These are phyloP conservation scores for Zalaria obscura DNA, from an alignment of 2,329 filamentous ascomycete genomes.

Conservation along the genomic window DNA sequence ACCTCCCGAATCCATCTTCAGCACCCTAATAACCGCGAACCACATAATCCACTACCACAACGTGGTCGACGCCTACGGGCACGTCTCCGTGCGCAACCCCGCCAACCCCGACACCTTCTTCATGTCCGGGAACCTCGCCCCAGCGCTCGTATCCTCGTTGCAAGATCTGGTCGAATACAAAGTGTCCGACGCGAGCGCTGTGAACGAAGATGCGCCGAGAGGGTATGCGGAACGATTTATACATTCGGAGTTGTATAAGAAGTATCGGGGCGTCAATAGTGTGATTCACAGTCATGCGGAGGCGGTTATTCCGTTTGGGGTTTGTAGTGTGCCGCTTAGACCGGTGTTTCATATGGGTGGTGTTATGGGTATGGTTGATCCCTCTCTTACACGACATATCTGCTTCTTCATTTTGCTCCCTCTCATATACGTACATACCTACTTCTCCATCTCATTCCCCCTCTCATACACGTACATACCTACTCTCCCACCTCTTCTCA, in stretches of 20 bases:
- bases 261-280: constrained; percentile 26
- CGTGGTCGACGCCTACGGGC: constrained; percentile 20
- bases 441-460: background rate
- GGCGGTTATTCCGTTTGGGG: constrained; percentile 28
- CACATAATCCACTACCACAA: constrained; percentile 19
- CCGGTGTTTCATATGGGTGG: constrained; percentile 28
- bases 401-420: background rate
- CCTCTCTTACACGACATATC: too few relatives aligned
- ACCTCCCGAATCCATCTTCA: constrained; percentile 11
- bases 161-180: constrained; percentile 31
- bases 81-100: constrained; percentile 21
- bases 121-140: constrained; percentile 28
- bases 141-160: constrained; percentile 25
- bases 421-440: too few relatives aligned
- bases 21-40: constrained; percentile 20
- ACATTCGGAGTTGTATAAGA: constrained; percentile 30
- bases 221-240: constrained; percentile 29
- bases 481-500: background rate
- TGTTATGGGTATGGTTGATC: constrained; percentile 20
- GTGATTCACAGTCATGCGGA: constrained; percentile 30
- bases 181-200: constrained; percentile 23
- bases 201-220: constrained; percentile 10
- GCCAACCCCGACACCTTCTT: constrained; percentile 26
- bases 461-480: too few relatives aligned
- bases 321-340: constrained; percentile 24